These are phyloP conservation scores for Phytophthora fragariaefolia DNA, from an alignment of 352 stramenopile genomes.

Conservation along the genomic window DNA sequence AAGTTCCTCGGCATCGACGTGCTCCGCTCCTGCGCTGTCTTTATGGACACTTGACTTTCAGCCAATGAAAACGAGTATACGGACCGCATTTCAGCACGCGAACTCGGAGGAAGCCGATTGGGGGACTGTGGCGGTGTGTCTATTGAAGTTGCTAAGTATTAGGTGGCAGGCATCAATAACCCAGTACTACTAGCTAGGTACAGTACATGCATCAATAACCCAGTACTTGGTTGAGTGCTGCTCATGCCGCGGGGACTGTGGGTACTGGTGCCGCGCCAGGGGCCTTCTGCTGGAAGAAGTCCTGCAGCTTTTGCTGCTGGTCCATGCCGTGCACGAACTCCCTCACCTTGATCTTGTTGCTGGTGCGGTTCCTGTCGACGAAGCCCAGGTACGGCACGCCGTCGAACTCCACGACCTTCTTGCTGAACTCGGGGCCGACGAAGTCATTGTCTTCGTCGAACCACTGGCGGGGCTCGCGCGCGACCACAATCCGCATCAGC, in stretches of 20 bases:
- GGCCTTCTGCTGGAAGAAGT: conserved; percentile 49
- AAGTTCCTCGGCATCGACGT: conserved; percentile 37
- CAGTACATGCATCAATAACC: too few relatives aligned
- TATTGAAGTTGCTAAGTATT: too few relatives aligned
- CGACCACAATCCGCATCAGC: conserved; percentile 63
- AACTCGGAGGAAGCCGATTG: background rate
- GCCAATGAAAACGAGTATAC: conserved; percentile 30
- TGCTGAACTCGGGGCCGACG: conserved; percentile 58
- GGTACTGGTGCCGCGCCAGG: conserved; percentile 1
- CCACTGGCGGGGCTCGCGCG: conserved; percentile 65
- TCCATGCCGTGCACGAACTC: conserved; percentile 62
- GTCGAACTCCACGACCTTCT: conserved; percentile 61
- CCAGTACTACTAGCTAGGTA: too few relatives aligned
- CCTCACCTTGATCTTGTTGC: conserved; percentile 45
- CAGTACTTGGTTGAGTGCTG: too few relatives aligned
- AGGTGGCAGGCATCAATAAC: too few relatives aligned
- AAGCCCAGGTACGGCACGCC: conserved; percentile 74
- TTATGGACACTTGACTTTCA: conserved; percentile 42
- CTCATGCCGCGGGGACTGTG: conserved; percentile 10
- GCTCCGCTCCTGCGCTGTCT: conserved; percentile 25
- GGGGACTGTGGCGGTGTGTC: background rate
- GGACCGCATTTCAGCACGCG: conserved; percentile 5
- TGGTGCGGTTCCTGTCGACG: conserved; percentile 48
- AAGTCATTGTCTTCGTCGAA: conserved; percentile 84
- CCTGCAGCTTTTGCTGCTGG: conserved; percentile 43